Conservation (phyloP, 495 filamentous ascomycete species). For the Polyplosphaeria fusca region DNA sequence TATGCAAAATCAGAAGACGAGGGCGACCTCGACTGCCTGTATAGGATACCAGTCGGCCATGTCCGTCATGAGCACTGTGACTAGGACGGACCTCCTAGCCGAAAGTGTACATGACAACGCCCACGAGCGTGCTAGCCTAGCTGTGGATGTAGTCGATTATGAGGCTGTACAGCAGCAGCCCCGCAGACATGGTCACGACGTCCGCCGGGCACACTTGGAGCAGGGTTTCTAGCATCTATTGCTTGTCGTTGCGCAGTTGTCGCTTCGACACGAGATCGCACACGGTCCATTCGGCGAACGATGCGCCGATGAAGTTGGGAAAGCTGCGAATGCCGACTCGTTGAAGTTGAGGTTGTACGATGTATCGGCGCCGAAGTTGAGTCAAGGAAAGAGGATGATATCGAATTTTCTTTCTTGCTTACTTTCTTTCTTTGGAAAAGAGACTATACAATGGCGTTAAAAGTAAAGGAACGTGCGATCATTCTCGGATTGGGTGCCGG, state of each 20-base stretch:
- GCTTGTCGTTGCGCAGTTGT: background rate
- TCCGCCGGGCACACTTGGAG: constrained; percentile 2
- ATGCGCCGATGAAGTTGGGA: constrained; percentile 13
- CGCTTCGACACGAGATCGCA: constrained; percentile 11
- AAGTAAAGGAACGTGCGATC: too few relatives aligned
- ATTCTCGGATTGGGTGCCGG: too few relatives aligned
- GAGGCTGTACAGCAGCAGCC: constrained; percentile 3
- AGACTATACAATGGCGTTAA: too few relatives aligned
- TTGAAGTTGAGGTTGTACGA: constrained; percentile 16
- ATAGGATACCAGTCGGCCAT: constrained; percentile 2
- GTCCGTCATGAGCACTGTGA: constrained; percentile 9
- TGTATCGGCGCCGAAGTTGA: constrained; percentile 6
- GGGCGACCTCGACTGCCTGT: background rate
- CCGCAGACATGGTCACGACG: constrained; percentile 1
- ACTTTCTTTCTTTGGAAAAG: too few relatives aligned
- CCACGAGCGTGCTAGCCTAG: background rate
- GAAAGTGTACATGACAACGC: constrained; percentile 11
- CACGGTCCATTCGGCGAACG: background rate
- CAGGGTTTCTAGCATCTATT: constrained; percentile 1
- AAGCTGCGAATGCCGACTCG: constrained; percentile 17
- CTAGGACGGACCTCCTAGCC: constrained; percentile 6
- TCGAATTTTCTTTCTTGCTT: too few relatives aligned
- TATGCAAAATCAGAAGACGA: constrained; percentile 16
- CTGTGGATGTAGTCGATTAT: constrained; percentile 8
- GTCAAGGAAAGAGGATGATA: too few relatives aligned